phyloP scores from a whole-genome alignment of 2,329 filamentous ascomycete genomes.

The Alternaria longipes region DNA sequence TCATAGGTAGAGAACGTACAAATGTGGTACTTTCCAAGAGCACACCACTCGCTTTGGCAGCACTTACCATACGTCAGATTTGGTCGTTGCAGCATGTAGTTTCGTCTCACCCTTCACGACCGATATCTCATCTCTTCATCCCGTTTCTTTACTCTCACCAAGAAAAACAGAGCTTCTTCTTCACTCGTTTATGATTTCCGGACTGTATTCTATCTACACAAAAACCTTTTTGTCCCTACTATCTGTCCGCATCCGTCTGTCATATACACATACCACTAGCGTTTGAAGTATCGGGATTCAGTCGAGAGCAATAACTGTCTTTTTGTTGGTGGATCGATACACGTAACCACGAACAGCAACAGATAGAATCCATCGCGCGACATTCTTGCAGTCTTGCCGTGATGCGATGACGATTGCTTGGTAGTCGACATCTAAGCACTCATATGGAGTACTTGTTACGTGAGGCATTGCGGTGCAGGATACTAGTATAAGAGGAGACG shows the following conservation, averaged over 20 bases:
- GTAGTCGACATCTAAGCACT: not conserved
- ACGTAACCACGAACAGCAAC: too few relatives aligned
- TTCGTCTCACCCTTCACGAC: not conserved
- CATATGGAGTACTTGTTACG: not conserved
- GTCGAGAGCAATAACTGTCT: too few relatives aligned
- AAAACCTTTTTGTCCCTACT: too few relatives aligned
- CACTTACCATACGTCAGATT: not conserved
- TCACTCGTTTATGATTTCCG: too few relatives aligned
- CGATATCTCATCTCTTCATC: not conserved
- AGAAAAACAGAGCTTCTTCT: too few relatives aligned
- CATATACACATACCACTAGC: too few relatives aligned
- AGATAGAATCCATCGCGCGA: too few relatives aligned
- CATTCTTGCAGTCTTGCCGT: not conserved
- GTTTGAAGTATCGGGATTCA: too few relatives aligned
- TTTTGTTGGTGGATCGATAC: too few relatives aligned
- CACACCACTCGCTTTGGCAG: not conserved
- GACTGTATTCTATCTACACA: too few relatives aligned
- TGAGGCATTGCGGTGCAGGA: not conserved
- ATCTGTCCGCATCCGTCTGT: too few relatives aligned
- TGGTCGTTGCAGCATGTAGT: not conserved
- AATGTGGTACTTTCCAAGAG: too few relatives aligned
- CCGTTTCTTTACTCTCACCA: not conserved
- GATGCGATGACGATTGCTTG: not conserved
- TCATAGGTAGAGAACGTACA: not conserved
- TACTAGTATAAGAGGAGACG: not conserved